Evolutionary conservation across 257 asterid species (phyloP).

Genomic region (Solanum virginianum): DNA sequence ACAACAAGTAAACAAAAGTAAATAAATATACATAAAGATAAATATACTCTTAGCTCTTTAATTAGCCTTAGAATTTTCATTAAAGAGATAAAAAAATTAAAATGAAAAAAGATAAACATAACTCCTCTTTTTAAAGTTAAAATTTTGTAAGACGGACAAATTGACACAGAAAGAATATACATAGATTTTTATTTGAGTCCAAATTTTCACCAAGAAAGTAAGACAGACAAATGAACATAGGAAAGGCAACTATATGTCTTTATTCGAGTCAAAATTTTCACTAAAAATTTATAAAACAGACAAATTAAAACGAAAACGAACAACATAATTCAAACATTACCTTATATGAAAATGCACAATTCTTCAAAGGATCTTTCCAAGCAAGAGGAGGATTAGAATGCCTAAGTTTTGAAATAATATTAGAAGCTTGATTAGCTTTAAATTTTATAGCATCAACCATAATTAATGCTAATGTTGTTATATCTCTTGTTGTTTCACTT

Average conservation of each 20-base stretch:
- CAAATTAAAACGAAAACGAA: neutral
- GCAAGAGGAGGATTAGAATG: neutral
- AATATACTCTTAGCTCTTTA: neutral
- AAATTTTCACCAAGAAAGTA: too few species aligned
- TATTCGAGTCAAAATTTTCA: too few species aligned
- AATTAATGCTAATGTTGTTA: constrained; percentile 9
- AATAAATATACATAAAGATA: neutral
- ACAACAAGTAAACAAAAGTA: too few species aligned
- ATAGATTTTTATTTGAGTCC: neutral
- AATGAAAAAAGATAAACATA: too few species aligned
- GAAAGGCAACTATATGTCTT: fast-evolving
- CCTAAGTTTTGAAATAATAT: neutral
- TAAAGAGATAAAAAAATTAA: too few species aligned
- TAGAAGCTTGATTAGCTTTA: neutral
- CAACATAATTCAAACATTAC: neutral
- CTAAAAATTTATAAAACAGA: neutral
- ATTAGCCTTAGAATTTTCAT: too few species aligned
- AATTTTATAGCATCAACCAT: constrained; percentile 10
- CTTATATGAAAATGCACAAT: neutral
- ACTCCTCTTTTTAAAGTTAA: fast-evolving
- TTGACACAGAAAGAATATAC: neutral
- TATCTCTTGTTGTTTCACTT: constrained; percentile 14
- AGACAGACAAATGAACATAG: too few species aligned
- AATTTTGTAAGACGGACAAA: neutral
- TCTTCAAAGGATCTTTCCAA: neutral